Evolutionary conservation across 2,329 filamentous ascomycete species (phyloP), one percentile per base, ranked within the genome.

Genomic region (Leptographium galeiforme): DNA sequence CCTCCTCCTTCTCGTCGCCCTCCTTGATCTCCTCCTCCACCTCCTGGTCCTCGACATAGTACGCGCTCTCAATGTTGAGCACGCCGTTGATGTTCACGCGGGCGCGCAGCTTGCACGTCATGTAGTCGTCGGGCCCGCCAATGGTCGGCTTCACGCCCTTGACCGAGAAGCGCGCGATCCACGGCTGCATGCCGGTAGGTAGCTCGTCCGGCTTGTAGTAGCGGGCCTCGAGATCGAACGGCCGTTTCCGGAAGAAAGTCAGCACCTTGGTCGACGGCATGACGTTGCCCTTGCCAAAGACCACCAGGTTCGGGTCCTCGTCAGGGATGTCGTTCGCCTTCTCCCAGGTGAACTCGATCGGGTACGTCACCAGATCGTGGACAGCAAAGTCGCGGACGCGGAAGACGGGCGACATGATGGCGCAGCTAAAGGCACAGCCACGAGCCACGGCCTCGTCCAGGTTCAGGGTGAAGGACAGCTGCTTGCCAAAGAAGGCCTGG

Each of bases 51-150:
- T 98, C 93, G 52, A 98, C 93, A 64, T 89, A 97, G 77, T 98
- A 98, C 57, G 90, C 93, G 58, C 84, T 90, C 75, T 98, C 93
- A 40, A 98, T 86, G 67, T 97, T 97, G 60, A 98, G 77, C 56
- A 98, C 81, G 69, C 93, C 93, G 74, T 97, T 90, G 59, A 97
- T 81, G 73, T 98, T 98, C 54, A 98, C 81, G 59, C 93, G 84
- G 48, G 93, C 91, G 81, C 97, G 97, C 58, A 98, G 84, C 77
- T 98, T 98, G 85, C 93, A 98, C 65, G 97, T 94, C 91, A 98
- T 97, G 70, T 97, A 98, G 68, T 97, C 93, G 56, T 94, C 88
- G 67, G 93, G 90, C 60, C 84, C 80, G 66, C 95, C 89, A 50
- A 58, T 54, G 43, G 63, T 64, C 41, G 89, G 85, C 79, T 96